Evolutionary conservation across 805 yeast genomes (phyloP), one percentile per base, ranked within the genome.

Genomic region (Schwanniomyces vanrijiae): DNA sequence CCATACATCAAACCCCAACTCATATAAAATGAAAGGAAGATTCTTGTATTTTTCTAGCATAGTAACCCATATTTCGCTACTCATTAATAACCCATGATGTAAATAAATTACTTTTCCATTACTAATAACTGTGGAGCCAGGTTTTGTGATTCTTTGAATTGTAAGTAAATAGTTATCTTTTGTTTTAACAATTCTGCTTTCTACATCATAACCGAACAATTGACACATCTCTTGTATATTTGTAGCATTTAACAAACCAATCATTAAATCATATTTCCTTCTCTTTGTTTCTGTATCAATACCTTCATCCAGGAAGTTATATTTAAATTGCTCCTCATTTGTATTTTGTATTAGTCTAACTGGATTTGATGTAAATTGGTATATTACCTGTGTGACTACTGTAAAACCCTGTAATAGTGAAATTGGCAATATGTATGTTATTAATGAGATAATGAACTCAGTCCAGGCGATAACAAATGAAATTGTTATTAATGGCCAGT

Each of bases 1-100:
- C 92, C 96, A 92, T 5, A 92, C 97, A 61, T 92, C 99, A 64
- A 82, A 92, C 1, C 97, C 97, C 40, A 82, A 62, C 48, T 90
- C 90, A 50, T 84, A 84, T 28, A 92, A 73, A 2, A 81, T 69
- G 61, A 88, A 86, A 0, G 98, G 97, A 41, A 94, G 66, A 55
- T 73, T 73, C 28, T 55, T 50, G 33, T 69, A 48, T 26, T 61
- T 61, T 16, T 71, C 68, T 29, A 72, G 54, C 77, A 73, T 73
- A 7, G 77, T 73, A 35, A 69, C 64, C 95, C 96, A 86, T 21
- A 73, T 64, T 59, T 94, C 98, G 39, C 91, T 83, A 62, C 84
- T 84, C 94, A 90, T 91, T 50, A 92, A 73, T 43, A 92, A 71
- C 0, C 98, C 98, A 60, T 92, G 98, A 62, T 92, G 98, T 45